Conservation (phyloP, 2,329 filamentous ascomycete species). For the Endoconidiophora laricicola region DNA sequence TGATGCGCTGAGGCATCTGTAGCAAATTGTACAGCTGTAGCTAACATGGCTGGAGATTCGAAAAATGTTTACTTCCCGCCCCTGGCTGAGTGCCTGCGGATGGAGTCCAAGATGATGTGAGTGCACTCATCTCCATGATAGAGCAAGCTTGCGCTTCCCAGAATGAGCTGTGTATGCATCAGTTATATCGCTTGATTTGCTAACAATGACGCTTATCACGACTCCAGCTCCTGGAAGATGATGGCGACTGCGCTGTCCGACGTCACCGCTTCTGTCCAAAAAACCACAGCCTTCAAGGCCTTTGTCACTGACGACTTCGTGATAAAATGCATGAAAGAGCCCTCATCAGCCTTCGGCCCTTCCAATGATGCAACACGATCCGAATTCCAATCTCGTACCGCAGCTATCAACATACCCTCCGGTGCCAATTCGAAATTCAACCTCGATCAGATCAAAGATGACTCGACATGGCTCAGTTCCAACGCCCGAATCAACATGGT, state of each 20-base stretch:
- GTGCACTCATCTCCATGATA: slow-evolving; percentile 20
- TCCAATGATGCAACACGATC: slow-evolving; percentile 46
- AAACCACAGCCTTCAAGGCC: slow-evolving; percentile 37
- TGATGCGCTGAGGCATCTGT: slow-evolving; percentile 4
- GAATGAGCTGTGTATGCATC: neutral
- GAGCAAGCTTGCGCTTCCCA: too few species aligned
- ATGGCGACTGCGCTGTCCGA: slow-evolving; percentile 40
- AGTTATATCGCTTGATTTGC: slow-evolving; percentile 13
- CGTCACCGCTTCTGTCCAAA: slow-evolving; percentile 36
- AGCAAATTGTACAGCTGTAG: neutral
- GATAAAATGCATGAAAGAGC: slow-evolving; percentile 48
- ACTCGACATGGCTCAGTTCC: slow-evolving; percentile 73
- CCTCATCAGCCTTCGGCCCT: slow-evolving; percentile 49
- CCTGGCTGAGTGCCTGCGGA: slow-evolving; percentile 68
- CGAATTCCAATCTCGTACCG: slow-evolving; percentile 68
- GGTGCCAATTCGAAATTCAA: slow-evolving; percentile 50
- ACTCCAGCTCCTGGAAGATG: slow-evolving; percentile 42
- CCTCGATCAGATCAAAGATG: slow-evolving; percentile 64
- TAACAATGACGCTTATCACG: neutral
- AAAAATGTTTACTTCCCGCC: slow-evolving; percentile 62
- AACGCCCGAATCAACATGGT: slow-evolving; percentile 64
- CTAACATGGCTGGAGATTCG: slow-evolving; percentile 51
- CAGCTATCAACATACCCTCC: slow-evolving; percentile 68
- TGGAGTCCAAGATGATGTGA: slow-evolving; percentile 66
- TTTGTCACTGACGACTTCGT: slow-evolving; percentile 60